Base-by-base conservation (phyloP, 371 early-diverging fungal genomes). In the Blakeslea trispora region DNA sequence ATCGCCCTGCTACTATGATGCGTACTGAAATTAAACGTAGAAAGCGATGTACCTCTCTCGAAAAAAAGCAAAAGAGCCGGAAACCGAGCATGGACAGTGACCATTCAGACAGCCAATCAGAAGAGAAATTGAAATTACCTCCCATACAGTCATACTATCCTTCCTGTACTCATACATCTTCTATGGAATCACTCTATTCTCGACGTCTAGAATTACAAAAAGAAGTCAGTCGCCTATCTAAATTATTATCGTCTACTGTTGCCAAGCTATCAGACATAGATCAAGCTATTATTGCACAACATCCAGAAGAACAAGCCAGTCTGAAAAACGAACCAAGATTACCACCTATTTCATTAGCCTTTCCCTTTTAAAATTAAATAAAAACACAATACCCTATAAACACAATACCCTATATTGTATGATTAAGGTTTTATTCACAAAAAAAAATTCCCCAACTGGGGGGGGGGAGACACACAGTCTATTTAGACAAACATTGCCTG, bases 31-130 rank as follows among this genome's bases (percentile, higher is more conserved):
- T 84, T 53, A 81, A 81, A 51, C 76, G 82, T 44, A 69, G 84
- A 55, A 72, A 72, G 32, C 64, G 78, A 32, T 65, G 62, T 44
- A 52, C 67, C 3, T 57, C 52, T 19, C 56, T 52, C 19, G 57
- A 53, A 15, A 53, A 21, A 21, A 57, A 37, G 35, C 43, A 21
- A 45, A 54, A 45, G 45, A 55, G 24, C 37, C 45, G 37, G 15
- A 45, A 37, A 42, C 5, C 89, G 89, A 5, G 73, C 89, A 13
- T 90, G 91, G 94, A 74, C n/a, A n/a, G 10, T 5, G 45, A 28
- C 7, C 53, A 34, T 18, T 34, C 52, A 17, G 34, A 48, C 9
- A 22, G 19, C 7, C n/a, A n/a, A n/a, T 28, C 15, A 11, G 57
- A 57, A 37, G 37, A 37, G 7, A 9, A 37, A 37, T 14, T 37